Evolutionary conservation across 1,284 basidiomycete species (phyloP).

Genomic region (Gymnopus androsaceus): DNA sequence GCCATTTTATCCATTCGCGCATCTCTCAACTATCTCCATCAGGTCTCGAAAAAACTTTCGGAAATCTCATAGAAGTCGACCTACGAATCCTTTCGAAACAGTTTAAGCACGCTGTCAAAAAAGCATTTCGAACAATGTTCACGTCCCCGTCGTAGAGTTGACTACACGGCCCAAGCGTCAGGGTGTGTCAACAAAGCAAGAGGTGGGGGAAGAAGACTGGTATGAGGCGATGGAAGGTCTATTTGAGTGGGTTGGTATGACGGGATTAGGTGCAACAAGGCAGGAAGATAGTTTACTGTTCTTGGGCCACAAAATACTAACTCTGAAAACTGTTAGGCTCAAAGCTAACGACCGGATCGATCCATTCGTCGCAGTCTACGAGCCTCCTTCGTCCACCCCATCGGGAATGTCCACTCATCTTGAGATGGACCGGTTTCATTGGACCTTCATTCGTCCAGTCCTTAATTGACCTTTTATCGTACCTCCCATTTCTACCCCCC

Average conservation of each 20-base stretch:
- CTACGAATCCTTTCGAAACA: background rate
- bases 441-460: constrained; percentile 49
- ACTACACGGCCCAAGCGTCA: constrained; percentile 26
- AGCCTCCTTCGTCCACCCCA: constrained; percentile 43
- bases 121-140: constrained; percentile 25
- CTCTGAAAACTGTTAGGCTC: constrained; percentile 33
- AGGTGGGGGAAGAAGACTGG: constrained; percentile 39
- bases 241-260: constrained; percentile 75
- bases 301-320: background rate
- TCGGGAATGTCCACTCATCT: constrained; percentile 48
- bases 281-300: constrained; percentile 21
- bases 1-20: background rate
- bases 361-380: constrained; percentile 49
- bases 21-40: constrained; percentile 15
- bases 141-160: constrained; percentile 34
- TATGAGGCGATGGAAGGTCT: constrained; percentile 43
- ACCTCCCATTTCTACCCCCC: constrained; percentile 23
- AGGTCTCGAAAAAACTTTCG: constrained; percentile 5
- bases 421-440: constrained; percentile 64
- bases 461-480: constrained; percentile 48
- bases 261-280: constrained; percentile 46
- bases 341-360: constrained; percentile 45
- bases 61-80: background rate
- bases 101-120: constrained; percentile 15
- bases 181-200: no score